A percentile compares a stretch with the other conserved stretches of the same genome.
These are phyloP conservation scores for Solanum hybrid DNA, from an alignment of 305 asterid species.

Conservation along the genomic window DNA sequence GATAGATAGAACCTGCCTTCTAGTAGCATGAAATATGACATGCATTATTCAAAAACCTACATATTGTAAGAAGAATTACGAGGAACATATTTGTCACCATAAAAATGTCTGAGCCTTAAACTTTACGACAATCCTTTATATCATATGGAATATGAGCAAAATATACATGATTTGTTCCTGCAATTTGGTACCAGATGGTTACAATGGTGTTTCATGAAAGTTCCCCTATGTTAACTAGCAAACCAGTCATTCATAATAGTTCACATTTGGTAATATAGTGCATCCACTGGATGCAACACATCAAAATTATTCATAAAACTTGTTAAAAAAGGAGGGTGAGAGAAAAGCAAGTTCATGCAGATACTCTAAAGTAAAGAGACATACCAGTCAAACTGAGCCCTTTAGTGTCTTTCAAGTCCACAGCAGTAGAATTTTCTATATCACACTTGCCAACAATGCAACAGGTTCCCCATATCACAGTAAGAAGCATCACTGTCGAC, in stretches of 20 bases:
- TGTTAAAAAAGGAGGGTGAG: not conserved
- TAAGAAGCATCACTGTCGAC: constrained; percentile 88
- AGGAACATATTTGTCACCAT: not conserved
- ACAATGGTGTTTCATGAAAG: not conserved
- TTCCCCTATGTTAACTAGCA: not conserved
- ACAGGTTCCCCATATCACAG: constrained; percentile 84
- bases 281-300: not conserved
- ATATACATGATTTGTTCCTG: not conserved
- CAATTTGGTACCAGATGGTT: not conserved
- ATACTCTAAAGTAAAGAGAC: not conserved
- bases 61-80: not conserved
- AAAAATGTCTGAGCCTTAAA: not conserved
- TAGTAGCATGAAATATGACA: not conserved
- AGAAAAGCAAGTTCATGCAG: not conserved
- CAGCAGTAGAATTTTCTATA: constrained; percentile 35
- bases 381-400: constrained; percentile 63
- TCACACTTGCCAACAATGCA: constrained; percentile 79
- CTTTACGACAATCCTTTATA: not conserved
- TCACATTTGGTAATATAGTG: not conserved
- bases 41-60: not conserved
- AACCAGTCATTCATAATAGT: not conserved
- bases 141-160: not conserved
- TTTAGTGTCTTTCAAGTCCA: constrained; percentile 54
- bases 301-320: not conserved
- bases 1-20: not conserved